Conservation (phyloP, 2,329 filamentous ascomycete species). For the Hypoxylon sp. region DNA sequence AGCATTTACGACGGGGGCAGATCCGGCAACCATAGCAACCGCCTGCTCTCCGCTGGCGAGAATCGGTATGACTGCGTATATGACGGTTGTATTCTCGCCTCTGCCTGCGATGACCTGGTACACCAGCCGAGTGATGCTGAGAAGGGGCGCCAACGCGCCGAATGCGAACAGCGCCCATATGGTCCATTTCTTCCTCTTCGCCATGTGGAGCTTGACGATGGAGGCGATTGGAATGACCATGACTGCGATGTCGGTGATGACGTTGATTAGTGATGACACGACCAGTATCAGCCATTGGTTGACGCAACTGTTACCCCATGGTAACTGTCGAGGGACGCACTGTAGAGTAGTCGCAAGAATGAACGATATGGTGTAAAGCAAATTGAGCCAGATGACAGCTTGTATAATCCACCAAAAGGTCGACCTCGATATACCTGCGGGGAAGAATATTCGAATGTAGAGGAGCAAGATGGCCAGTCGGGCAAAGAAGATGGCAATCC, state of each 20-base stretch:
- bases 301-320: conserved; percentile 43
- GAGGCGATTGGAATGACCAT: conserved; percentile 48
- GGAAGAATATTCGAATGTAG: conserved; percentile 44
- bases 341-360: conserved; percentile 44
- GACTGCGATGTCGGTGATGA: conserved; percentile 46
- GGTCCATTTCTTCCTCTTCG: conserved; percentile 45
- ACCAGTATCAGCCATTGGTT: conserved; percentile 43
- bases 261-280: conserved; percentile 45
- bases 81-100: conserved; percentile 40
- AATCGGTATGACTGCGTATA: conserved; percentile 42
- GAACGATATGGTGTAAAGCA: conserved; percentile 44
- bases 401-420: conserved; percentile 45
- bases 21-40: conserved; percentile 43
- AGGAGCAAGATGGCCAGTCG: conserved; percentile 44
- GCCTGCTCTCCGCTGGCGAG: conserved; percentile 44
- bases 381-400: conserved; percentile 41
- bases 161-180: conserved; percentile 49
- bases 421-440: conserved; percentile 28
- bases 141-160: conserved; percentile 38
- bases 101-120: conserved; percentile 41
- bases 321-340: conserved; percentile 39
- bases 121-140: conserved; percentile 44
- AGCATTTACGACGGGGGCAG: conserved; percentile 41
- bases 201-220: conserved; percentile 48
- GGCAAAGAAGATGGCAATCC: conserved; percentile 46